A percentile compares a stretch with the other conserved stretches of the same genome.
Conservation (phyloP, 768 basidiomycete species). For the Xanthoconium stramineum region DNA sequence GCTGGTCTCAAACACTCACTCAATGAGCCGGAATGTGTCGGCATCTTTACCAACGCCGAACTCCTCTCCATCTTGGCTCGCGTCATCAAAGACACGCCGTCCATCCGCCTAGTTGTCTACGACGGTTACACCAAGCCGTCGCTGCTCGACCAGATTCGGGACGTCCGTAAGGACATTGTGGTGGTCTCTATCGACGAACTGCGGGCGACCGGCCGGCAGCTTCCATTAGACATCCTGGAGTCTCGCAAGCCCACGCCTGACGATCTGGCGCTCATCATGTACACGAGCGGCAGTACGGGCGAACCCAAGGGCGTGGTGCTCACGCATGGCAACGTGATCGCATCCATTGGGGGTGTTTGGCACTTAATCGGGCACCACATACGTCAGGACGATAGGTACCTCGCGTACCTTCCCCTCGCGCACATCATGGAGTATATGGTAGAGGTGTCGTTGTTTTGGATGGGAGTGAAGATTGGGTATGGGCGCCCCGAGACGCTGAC, state of each 20-base stretch:
- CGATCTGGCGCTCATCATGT: conserved; percentile 70
- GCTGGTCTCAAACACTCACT: conserved; percentile 86
- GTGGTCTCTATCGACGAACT: conserved; percentile 70
- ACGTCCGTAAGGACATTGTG: conserved; percentile 54
- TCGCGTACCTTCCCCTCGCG: conserved; percentile 91
- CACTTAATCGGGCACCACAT: conserved; percentile 60
- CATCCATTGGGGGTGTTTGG: conserved; percentile 81
- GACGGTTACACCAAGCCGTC: conserved; percentile 63
- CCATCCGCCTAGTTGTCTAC: conserved; percentile 79
- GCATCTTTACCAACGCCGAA: conserved; percentile 89
- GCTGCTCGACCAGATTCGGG: conserved; percentile 57
- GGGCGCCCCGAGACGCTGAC: conserved; percentile 96
- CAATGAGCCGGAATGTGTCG: conserved; percentile 79
- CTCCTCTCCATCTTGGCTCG: conserved; percentile 75
- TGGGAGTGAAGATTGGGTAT: conserved; percentile 82
- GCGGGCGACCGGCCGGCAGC: conserved; percentile 55
- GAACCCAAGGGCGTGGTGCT: conserved; percentile 93
- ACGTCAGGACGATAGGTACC: conserved; percentile 40
- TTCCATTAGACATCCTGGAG: conserved; percentile 50
- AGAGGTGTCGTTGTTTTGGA: conserved; percentile 71
- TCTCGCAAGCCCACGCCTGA: conserved; percentile 45
- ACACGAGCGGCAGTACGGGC: conserved; percentile 89
- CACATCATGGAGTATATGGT: conserved; percentile 97
- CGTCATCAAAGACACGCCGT: conserved; percentile 71
- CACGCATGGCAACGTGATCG: conserved; percentile 81